phyloP scores from a whole-genome alignment of 2,329 filamentous ascomycete species.

The Penicillium sp. region DNA sequence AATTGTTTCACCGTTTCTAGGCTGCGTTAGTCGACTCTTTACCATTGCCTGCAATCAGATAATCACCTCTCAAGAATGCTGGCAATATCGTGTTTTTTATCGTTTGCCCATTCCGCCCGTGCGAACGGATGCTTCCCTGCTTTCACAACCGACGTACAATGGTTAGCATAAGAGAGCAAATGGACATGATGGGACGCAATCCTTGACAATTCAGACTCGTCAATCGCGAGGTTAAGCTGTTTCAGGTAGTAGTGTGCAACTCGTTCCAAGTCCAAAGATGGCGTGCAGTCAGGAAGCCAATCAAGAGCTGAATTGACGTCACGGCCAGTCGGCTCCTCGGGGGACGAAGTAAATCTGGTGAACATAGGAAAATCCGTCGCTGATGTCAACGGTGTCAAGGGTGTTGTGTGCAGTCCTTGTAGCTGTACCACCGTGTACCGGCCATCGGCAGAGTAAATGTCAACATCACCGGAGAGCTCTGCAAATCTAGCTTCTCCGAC shows the following conservation, averaged over 20 bases:
- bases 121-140: conserved; percentile 13
- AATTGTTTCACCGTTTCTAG: conserved; percentile 8
- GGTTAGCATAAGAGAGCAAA: conserved; percentile 14
- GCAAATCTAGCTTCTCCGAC: conserved; percentile 14
- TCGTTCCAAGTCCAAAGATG: conserved; percentile 15
- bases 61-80: conserved; percentile 13
- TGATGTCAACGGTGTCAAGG: conserved; percentile 15
- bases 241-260: conserved; percentile 22
- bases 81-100: conserved; percentile 9
- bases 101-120: conserved; percentile 11
- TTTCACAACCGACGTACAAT: conserved; percentile 12
- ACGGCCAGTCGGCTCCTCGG: conserved; percentile 12
- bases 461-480: conserved; percentile 26
- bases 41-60: too few species aligned
- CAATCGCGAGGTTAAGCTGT: conserved; percentile 1
- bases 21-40: conserved; percentile 5
- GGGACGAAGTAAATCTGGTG: conserved; percentile 18
- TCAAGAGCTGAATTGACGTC: background rate
- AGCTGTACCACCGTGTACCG: conserved; percentile 18
- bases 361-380: conserved; percentile 20
- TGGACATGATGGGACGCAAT: conserved; percentile 11
- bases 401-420: conserved; percentile 23
- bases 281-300: background rate
- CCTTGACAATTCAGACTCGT: background rate
- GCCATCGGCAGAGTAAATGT: conserved; percentile 19